Percentiles rank a stretch among this genome's conserved stretches.
phyloP scores from a whole-genome alignment of 352 stramenopile species.

The Phytophthora idaei region DNA sequence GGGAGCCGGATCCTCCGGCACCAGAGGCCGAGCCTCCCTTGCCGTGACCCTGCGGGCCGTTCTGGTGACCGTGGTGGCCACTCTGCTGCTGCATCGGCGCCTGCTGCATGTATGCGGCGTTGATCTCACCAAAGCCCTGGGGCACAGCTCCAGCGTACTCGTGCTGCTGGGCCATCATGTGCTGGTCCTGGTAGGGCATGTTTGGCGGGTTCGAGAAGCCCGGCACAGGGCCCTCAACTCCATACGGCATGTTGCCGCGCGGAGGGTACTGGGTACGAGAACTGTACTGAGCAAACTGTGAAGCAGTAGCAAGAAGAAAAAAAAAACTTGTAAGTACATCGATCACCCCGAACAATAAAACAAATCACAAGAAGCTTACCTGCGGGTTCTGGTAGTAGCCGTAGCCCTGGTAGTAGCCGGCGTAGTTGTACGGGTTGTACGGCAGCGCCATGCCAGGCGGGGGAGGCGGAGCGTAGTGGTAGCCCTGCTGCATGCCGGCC shows the following conservation, averaged over 20 bases:
- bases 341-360: neutral
- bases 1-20: constrained; percentile 38
- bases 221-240: constrained; percentile 77
- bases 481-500: constrained; percentile 66
- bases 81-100: constrained; percentile 52
- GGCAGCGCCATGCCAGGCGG: constrained; percentile 85
- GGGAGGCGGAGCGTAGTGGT: constrained; percentile 86
- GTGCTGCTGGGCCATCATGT: constrained; percentile 79
- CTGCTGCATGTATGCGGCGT: constrained; percentile 76
- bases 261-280: constrained; percentile 85
- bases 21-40: constrained; percentile 55
- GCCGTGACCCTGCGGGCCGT: constrained; percentile 64
- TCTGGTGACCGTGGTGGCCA: constrained; percentile 64
- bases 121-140: constrained; percentile 88
- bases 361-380: constrained; percentile 33
- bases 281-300: constrained; percentile 86
- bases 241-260: constrained; percentile 84
- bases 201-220: constrained; percentile 82
- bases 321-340: constrained; percentile 8
- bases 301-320: constrained; percentile 10
- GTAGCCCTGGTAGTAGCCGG: constrained; percentile 86
- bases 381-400: constrained; percentile 90
- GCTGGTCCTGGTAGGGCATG: constrained; percentile 87
- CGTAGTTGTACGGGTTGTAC: constrained; percentile 91
- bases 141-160: constrained; percentile 78